Base-by-base conservation (phyloP, 257 asterid genomes). In the Solanum phureja region DNA sequence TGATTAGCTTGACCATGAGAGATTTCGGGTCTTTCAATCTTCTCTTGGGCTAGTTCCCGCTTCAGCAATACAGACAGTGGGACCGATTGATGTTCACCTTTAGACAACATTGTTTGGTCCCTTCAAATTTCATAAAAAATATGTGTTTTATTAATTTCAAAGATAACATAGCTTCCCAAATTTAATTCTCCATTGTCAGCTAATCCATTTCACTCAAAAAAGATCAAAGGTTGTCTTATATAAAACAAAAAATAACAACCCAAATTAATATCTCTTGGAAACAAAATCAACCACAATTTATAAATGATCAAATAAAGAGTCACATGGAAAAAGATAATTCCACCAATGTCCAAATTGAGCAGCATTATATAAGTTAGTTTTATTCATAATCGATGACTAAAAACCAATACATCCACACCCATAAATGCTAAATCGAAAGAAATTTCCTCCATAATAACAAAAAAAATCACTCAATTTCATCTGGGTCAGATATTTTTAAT, bases 41-140 rank as follows among this genome's bases (percentile, higher is more conserved):
- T 95, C 92, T 95, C 96, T 87, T 91, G 91, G 64, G 95, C 96
- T 89, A 92, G 83, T 87, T 95, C 98, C 40, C 95, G 90, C 91
- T 94, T 94, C 88, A 95, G 83, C 94, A 95, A 88, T 86, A 94
- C 94, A 35, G 97, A 95, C 83, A 94, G 89, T 87, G 98, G 95
- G 90, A 95, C 90, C 72, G 94, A 91, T 44, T 94, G 95, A 89
- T 93, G 94, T 87, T 93, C 95, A 87, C 93, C 94, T 87, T 90
- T 94, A 34, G 94, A 84, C 94, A 92, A 90, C 96, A 95, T 95
- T 87, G 89, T 91, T 87, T 29, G 21, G 66, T 87, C 90, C 88
- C 86, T 64, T 24, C 44, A 86, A 85, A 79, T 76, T 29, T 42
- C 44, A 27, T 74, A 76, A 49, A 13, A 46, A 24, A 16, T 38